Evolutionary conservation across 192 early-diverging fungal genomes (phyloP).

Genomic region (Entomortierella chlamydospora): DNA sequence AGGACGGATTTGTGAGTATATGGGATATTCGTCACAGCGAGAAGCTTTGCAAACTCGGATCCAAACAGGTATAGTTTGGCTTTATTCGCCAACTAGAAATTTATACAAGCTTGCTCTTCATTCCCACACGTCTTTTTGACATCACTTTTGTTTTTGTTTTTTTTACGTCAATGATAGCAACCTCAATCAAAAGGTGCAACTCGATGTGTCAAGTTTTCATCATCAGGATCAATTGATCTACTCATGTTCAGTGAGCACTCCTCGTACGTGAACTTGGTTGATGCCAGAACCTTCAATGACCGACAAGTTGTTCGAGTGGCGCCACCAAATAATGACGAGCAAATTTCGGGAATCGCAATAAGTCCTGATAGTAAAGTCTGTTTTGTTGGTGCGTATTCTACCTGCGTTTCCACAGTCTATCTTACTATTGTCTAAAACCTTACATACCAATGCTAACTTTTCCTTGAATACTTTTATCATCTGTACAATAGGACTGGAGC

Average conservation of each 20-base stretch:
- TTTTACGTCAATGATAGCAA: constrained; percentile 42
- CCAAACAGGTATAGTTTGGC: constrained; percentile 68
- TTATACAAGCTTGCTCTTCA: too few relatives aligned
- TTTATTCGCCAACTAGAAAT: too few relatives aligned
- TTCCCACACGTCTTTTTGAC: neutral
- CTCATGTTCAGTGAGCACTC: constrained; percentile 86
- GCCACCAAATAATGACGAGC: constrained; percentile 71
- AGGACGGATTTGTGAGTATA: constrained; percentile 92
- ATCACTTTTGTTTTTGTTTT: neutral
- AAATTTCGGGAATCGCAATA: constrained; percentile 89
- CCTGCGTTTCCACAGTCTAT: too few relatives aligned
- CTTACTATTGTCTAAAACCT: neutral
- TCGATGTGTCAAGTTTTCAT: constrained; percentile 94
- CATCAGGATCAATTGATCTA: constrained; percentile 89
- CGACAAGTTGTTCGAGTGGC: constrained; percentile 85
- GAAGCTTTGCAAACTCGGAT: constrained; percentile 79
- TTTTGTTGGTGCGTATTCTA: constrained; percentile 84
- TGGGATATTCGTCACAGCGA: constrained; percentile 90
- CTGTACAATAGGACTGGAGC: constrained; percentile 73
- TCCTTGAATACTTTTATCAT: neutral
- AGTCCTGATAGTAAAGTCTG: constrained; percentile 84
- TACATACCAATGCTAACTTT: neutral
- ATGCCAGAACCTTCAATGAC: constrained; percentile 88
- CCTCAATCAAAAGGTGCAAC: constrained; percentile 76
- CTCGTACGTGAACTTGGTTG: constrained; percentile 90